Evolutionary conservation across 306 rosid genomes (phyloP).

Genomic region (Quercus cerris): DNA sequence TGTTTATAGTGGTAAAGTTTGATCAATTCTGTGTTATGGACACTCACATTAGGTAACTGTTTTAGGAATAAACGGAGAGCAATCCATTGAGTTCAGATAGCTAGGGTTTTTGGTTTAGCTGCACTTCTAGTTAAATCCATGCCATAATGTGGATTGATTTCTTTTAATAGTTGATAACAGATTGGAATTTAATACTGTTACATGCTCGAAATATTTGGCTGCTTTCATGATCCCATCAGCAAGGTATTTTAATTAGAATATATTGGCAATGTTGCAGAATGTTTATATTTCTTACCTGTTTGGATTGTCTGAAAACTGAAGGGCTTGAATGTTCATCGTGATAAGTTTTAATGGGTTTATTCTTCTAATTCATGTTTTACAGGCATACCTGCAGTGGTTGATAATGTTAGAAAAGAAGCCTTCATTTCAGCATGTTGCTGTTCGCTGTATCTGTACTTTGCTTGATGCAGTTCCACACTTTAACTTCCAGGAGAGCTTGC

Average conservation of each 20-base stretch:
- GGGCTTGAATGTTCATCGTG: not conserved
- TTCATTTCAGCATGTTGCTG: conserved; percentile 61
- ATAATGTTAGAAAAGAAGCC: conserved; percentile 57
- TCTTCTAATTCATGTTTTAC: conserved; percentile 23
- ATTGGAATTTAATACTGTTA: not conserved
- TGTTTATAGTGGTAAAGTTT: not conserved
- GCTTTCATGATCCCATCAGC: not conserved
- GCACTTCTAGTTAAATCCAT: not conserved
- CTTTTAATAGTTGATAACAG: not conserved
- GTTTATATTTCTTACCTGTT: not conserved
- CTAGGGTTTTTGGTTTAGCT: not conserved
- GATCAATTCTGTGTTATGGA: not conserved
- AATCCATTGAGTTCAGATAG: not conserved
- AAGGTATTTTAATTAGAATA: not conserved
- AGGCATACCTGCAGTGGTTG: conserved; percentile 85
- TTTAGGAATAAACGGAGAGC: not conserved
- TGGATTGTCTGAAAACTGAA: not conserved
- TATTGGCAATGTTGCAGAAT: not conserved
- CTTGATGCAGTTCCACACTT: conserved; percentile 88
- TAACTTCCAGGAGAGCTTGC: conserved; percentile 81
- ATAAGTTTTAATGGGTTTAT: not conserved
- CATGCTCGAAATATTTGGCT: too few relatives aligned
- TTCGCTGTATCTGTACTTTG: conserved; percentile 77
- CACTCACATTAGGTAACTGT: not conserved
- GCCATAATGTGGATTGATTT: not conserved